These are phyloP conservation scores for Exsudoporus floridanus DNA, from an alignment of 1,284 basidiomycete genomes.

Conservation along the genomic window DNA sequence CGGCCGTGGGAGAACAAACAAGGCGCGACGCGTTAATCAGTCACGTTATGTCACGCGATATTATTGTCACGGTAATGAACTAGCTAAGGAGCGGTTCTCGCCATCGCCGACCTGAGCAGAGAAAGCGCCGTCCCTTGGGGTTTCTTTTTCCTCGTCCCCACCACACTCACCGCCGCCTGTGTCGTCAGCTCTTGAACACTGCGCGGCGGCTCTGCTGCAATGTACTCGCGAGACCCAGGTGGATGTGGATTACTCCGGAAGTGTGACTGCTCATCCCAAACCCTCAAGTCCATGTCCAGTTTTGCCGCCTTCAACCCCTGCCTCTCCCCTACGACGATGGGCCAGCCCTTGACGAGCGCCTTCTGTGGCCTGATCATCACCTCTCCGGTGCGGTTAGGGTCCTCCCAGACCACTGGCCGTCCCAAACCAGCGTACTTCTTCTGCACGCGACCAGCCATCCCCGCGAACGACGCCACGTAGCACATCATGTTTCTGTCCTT, in stretches of 20 bases:
- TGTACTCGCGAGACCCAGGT: constrained; percentile 42
- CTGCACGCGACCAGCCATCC: constrained; percentile 30
- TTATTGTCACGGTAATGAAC: constrained; percentile 13
- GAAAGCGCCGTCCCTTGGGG: constrained; percentile 9
- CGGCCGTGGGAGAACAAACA: constrained; percentile 32
- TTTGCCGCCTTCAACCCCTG: constrained; percentile 40
- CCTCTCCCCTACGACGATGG: constrained; percentile 40
- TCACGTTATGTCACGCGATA: constrained; percentile 32
- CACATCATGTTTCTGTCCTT: constrained; percentile 7
- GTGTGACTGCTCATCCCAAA: constrained; percentile 28
- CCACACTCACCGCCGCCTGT: constrained; percentile 5
- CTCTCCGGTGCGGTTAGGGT: constrained; percentile 29
- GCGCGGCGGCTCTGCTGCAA: constrained; percentile 31
- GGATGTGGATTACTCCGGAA: constrained; percentile 32
- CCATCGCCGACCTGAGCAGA: constrained; percentile 26
- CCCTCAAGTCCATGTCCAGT: constrained; percentile 32
- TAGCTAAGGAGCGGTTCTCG: not conserved
- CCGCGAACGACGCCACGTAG: constrained; percentile 36
- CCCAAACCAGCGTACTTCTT: constrained; percentile 21
- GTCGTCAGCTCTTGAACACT: constrained; percentile 26
- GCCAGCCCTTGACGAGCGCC: constrained; percentile 28
- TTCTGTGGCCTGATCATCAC: constrained; percentile 30
- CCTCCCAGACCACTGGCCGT: constrained; percentile 32
- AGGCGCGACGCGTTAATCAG: constrained; percentile 25
- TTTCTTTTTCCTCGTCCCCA: constrained; percentile 1